These are phyloP conservation scores for Tranzscheliella williamsii DNA, from an alignment of 1,284 basidiomycete genomes.

Conservation along the genomic window DNA sequence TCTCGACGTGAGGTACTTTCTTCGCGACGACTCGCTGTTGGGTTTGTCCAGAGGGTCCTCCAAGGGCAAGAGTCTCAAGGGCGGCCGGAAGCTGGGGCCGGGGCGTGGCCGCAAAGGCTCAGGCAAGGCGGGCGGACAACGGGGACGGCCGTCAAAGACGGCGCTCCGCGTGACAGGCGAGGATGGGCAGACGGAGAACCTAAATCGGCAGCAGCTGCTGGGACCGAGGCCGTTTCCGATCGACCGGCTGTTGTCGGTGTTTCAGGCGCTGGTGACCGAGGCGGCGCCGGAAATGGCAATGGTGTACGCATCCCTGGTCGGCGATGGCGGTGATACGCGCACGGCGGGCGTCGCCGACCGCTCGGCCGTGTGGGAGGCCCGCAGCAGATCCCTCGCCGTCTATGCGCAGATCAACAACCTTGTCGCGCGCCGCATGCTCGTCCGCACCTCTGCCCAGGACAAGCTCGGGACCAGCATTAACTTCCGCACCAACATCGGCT, in stretches of 20 bases:
- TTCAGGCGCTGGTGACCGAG: conserved; percentile 80
- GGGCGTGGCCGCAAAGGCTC: conserved; percentile 22
- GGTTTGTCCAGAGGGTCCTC: conserved; percentile 19
- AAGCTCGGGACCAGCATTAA: conserved; percentile 33
- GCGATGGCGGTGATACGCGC: neutral
- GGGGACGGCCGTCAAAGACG: conserved; percentile 21
- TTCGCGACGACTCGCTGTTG: conserved; percentile 43
- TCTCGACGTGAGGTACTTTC: conserved; percentile 68
- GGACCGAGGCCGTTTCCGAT: conserved; percentile 81
- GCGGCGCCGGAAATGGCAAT: conserved; percentile 67
- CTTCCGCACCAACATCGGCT: conserved; percentile 35
- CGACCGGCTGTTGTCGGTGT: conserved; percentile 79
- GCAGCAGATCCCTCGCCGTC: conserved; percentile 17
- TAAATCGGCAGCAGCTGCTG: conserved; percentile 73
- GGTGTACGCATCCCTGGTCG: conserved; percentile 46
- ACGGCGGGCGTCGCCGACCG: neutral
- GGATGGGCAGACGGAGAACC: conserved; percentile 29
- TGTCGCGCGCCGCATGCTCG: conserved; percentile 33
- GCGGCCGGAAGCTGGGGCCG: conserved; percentile 16
- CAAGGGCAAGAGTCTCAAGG: conserved; percentile 26
- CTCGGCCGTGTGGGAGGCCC: conserved; percentile 27
- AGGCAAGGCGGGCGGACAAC: conserved; percentile 1
- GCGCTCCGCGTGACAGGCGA: conserved; percentile 16
- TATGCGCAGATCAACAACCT: conserved; percentile 39
- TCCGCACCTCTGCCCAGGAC: conserved; percentile 26